A percentile compares a stretch with the other conserved stretches of the same genome.
phyloP scores from a whole-genome alignment of 306 rosid species.

The Dalbergia oliveri region DNA sequence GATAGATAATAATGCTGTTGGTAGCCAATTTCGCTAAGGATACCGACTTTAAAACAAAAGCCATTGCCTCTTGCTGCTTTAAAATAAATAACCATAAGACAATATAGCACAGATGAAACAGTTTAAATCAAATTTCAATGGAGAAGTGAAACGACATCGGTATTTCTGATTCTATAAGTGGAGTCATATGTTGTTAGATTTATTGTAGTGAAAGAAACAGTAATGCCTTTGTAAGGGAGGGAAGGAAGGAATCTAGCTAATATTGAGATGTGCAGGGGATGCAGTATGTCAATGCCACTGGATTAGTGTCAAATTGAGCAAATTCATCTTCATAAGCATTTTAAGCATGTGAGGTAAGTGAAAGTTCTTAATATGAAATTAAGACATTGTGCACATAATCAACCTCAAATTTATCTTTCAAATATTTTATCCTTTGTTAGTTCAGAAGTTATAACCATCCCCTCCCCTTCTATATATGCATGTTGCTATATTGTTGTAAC shows the following conservation, averaged over 20 bases:
- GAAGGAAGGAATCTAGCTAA: background rate
- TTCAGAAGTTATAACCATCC: too few relatives aligned
- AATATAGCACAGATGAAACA: background rate
- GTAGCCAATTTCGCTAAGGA: background rate
- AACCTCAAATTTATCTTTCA: background rate
- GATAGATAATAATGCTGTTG: background rate
- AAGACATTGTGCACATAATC: background rate
- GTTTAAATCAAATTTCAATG: background rate
- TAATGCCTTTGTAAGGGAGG: constrained; percentile 1
- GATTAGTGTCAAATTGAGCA: background rate
- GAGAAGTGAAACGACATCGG: background rate
- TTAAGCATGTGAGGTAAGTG: background rate
- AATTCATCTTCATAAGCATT: background rate
- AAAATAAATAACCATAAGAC: background rate
- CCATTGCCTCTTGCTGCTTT: background rate
- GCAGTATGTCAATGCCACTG: background rate
- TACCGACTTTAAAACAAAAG: constrained; percentile 5
- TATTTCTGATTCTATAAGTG: background rate
- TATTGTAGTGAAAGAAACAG: constrained; percentile 6
- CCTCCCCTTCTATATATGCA: too few relatives aligned
- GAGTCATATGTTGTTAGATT: background rate
- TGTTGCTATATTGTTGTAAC: background rate
- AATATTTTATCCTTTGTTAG: background rate
- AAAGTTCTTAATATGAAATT: background rate
- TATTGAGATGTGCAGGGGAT: background rate